Evolutionary conservation across 2,329 filamentous ascomycete species (phyloP).

Genomic region (Lithohypha guttulata): DNA sequence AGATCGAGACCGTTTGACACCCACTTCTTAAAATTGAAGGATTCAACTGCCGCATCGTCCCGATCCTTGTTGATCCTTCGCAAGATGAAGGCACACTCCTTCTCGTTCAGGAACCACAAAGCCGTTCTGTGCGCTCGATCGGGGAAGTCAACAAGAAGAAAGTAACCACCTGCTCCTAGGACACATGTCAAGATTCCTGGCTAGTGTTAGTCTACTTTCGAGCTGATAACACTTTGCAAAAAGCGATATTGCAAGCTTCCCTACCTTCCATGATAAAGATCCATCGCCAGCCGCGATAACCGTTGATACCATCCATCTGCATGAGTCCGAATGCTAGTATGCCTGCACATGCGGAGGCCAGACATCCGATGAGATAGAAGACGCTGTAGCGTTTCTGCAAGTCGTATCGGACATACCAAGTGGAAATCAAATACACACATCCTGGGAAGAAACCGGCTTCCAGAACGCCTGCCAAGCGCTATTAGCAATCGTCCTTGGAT

Average conservation of each 20-base stretch:
- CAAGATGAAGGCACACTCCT: conserved; percentile 23
- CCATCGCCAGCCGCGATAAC: conserved; percentile 51
- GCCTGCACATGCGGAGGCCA: conserved; percentile 39
- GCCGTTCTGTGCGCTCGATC: conserved; percentile 17
- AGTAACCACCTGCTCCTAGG: conserved; percentile 19
- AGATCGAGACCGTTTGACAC: conserved; percentile 37
- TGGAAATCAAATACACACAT: conserved; percentile 4
- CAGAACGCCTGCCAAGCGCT: no score
- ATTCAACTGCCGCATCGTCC: conserved; percentile 40
- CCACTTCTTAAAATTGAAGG: conserved; percentile 40
- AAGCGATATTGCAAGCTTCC: no score
- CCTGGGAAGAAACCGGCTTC: no score
- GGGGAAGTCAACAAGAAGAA: conserved; percentile 30
- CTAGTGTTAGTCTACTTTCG: no score
- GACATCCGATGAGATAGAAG: conserved; percentile 40
- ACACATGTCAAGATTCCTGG: conserved; percentile 18
- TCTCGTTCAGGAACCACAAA: conserved; percentile 24
- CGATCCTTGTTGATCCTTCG: conserved; percentile 43
- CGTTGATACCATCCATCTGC: conserved; percentile 27
- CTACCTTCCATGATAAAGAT: conserved; percentile 46
- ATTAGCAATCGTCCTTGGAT: no score
- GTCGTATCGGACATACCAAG: conserved; percentile 22
- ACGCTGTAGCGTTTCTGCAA: conserved; percentile 31
- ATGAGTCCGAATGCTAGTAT: conserved; percentile 35
- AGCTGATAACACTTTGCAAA: no score